These are phyloP conservation scores for Gracilaria domingensis DNA, from an alignment of 23 red algal genomes.

Conservation along the genomic window DNA sequence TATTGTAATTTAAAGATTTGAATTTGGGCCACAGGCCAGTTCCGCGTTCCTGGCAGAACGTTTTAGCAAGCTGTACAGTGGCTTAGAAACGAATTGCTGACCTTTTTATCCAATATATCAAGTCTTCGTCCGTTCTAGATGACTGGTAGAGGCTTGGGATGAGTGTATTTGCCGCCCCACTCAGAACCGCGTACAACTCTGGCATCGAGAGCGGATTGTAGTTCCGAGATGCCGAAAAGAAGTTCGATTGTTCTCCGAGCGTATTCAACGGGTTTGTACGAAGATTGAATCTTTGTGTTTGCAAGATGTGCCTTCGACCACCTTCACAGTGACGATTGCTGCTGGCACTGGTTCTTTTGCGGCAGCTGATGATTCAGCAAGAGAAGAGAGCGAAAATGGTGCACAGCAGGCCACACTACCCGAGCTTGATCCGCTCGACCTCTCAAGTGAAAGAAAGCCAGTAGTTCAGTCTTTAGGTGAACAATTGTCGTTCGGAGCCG, in stretches of 20 bases:
- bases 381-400: neutral
- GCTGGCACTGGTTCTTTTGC: neutral
- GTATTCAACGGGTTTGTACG: neutral
- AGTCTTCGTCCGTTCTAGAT: too few species aligned
- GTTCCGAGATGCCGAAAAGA: neutral
- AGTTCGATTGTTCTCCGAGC: neutral
- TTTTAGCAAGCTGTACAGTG: too few species aligned
- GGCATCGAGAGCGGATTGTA: neutral
- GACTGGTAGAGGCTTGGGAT: too few species aligned
- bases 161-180: too few species aligned
- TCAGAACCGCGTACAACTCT: neutral
- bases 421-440: neutral
- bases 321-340: neutral
- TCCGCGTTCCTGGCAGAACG: too few species aligned
- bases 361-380: neutral
- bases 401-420: neutral
- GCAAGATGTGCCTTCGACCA: neutral
- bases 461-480: conserved; percentile 63
- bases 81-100: too few species aligned
- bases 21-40: too few species aligned
- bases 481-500: conserved; percentile 76
- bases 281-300: neutral
- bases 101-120: too few species aligned
- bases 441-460: neutral
- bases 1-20: too few species aligned